Base-by-base conservation (phyloP, 2,329 filamentous ascomycete species). In the Rhinocladiella mackenziei region DNA sequence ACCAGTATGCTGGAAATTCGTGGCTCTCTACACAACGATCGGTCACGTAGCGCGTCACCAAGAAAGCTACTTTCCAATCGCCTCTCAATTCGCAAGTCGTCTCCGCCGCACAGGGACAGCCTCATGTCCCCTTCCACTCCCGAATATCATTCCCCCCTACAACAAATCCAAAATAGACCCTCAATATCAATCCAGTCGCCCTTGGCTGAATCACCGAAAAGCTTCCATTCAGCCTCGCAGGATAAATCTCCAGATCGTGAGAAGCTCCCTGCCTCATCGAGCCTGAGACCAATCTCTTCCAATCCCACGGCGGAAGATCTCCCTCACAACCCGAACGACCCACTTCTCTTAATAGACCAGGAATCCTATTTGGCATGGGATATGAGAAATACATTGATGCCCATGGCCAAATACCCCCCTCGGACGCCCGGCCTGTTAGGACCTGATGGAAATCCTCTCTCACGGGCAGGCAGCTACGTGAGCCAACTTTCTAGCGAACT, bases 181-280 rank as follows among this genome's bases (percentile, higher is more conserved):
- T 45, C 36, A 8, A 45, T 53, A 18, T 42, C 46, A 15, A 23
- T 50, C 5, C 47, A 45, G 10, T 53, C 52, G 10, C 87, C 68
- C 96, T 89, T 61, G 96, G 92, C 63, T 95, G 97, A 71, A 96
- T 97, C 64, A 10, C 84, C 84, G 89, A 91, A 66, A 96, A 97
- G 58, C 96, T 85, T 56, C 91, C 91, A 61, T 89, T 82, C 62
- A 82, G 78, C 66, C 81, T 86, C 53, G 66, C 69, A 96, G 66
- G 92, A 84, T 89, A 97, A 64, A 23, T 29, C 46, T 13, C 45
- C 51, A 34, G 31, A 51, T 4, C 25, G 42, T 14, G 39, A 43
- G 13, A 41, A 42, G 11, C 29, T 35, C 8, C 25, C 25, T 3
- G 23, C 36, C n/a, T 13, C 33, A 17, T 11, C 11, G 15, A 29